Percentiles rank a stretch among this genome's conserved stretches.
phyloP scores from a whole-genome alignment of 352 stramenopile species.

The Globisporangium cylindrosporum region DNA sequence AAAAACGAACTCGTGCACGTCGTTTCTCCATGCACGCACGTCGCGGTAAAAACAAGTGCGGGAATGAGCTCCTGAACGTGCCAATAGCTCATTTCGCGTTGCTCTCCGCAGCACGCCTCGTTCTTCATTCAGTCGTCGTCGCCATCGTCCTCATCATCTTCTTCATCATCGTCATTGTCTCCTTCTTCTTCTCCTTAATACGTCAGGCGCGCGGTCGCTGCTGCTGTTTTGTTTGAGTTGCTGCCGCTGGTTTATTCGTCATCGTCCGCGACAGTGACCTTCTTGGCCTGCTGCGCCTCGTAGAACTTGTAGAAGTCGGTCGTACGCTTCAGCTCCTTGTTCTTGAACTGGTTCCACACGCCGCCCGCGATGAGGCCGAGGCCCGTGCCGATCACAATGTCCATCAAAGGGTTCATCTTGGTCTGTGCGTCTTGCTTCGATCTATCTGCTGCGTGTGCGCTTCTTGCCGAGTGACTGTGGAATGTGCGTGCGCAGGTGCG shows the following conservation, averaged over 20 bases:
- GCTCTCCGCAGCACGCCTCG: background rate
- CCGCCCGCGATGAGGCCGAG: slow-evolving; percentile 52
- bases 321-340: slow-evolving; percentile 71
- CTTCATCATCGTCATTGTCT: background rate
- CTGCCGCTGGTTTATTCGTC: slow-evolving; percentile 25
- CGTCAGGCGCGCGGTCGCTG: background rate
- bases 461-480: background rate
- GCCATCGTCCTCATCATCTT: background rate
- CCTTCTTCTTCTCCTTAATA: background rate
- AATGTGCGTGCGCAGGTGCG: background rate
- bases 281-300: slow-evolving; percentile 69
- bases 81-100: background rate
- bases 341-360: slow-evolving; percentile 70
- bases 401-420: slow-evolving; percentile 81
- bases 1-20: slow-evolving; percentile 5
- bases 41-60: background rate
- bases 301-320: slow-evolving; percentile 82
- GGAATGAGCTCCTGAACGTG: background rate
- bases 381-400: slow-evolving; percentile 72
- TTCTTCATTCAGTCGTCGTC: background rate
- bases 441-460: background rate
- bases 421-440: slow-evolving; percentile 15
- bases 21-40: background rate
- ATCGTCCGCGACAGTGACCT: slow-evolving; percentile 41
- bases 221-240: background rate